phyloP scores from a whole-genome alignment of 192 early-diverging fungal genomes.

The Phycomyces nitens region DNA sequence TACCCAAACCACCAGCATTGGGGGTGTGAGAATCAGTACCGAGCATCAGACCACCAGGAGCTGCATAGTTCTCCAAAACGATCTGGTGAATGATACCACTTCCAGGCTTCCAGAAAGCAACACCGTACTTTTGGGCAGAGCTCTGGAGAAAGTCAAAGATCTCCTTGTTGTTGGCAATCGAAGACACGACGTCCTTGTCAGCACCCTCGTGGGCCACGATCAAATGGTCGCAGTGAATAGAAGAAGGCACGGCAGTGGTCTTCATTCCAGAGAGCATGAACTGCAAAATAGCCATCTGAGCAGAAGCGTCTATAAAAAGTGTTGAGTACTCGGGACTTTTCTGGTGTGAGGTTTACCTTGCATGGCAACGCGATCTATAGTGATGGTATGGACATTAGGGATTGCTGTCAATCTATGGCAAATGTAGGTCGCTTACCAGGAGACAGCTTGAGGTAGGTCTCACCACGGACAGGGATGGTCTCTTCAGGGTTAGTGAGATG shows the following conservation, averaged over 20 bases:
- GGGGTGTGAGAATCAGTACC: constrained; percentile 88
- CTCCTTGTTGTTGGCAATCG: constrained; percentile 87
- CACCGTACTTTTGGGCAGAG: constrained; percentile 87
- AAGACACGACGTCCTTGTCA: constrained; percentile 77
- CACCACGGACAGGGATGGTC: constrained; percentile 68
- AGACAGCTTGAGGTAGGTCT: constrained; percentile 86
- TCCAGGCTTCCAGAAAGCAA: constrained; percentile 96
- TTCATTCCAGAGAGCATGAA: constrained; percentile 97
- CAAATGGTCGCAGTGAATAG: constrained; percentile 98
- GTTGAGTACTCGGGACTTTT: neutral
- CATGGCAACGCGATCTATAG: constrained; percentile 94
- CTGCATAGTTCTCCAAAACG: constrained; percentile 98
- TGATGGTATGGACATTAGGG: neutral
- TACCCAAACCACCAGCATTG: constrained; percentile 83
- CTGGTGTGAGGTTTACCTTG: constrained; percentile 55
- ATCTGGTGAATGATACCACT: constrained; percentile 99
- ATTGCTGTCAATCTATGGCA: neutral
- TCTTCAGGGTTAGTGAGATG: constrained; percentile 74
- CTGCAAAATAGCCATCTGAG: constrained; percentile 95
- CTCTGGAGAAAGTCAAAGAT: constrained; percentile 90
- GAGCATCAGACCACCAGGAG: constrained; percentile 95
- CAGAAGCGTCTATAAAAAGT: constrained; percentile 61
- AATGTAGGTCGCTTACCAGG: constrained; percentile 55
- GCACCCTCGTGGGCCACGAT: constrained; percentile 92
- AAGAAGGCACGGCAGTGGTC: constrained; percentile 91